These are phyloP conservation scores for Rhinocladiella mackenziei DNA, from an alignment of 2,329 filamentous ascomycete species.

Conservation along the genomic window DNA sequence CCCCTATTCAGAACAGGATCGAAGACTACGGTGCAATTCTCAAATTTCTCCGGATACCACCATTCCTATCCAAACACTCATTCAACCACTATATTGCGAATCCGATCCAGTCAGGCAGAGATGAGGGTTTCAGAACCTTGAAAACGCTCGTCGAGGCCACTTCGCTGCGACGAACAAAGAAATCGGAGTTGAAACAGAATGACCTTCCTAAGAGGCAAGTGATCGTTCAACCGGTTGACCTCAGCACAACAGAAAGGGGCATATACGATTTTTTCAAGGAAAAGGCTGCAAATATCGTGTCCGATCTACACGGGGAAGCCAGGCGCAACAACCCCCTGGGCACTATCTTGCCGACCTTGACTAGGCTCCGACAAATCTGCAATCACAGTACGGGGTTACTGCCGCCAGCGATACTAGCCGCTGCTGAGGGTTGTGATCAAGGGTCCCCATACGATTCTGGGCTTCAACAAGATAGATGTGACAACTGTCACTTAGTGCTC, in stretches of 20 bases:
- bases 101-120: conserved; percentile 36
- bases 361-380: too few species aligned
- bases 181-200: not conserved
- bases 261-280: conserved; percentile 48
- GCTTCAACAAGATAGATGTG: too few species aligned
- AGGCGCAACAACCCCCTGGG: too few species aligned
- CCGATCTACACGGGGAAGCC: too few species aligned
- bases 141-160: conserved; percentile 33
- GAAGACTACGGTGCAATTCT: conserved; percentile 52
- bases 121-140: conserved; percentile 19
- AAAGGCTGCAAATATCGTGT: conserved; percentile 40
- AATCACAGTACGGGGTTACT: too few species aligned
- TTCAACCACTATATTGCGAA: conserved; percentile 44
- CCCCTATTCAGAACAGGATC: conserved; percentile 52
- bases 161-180: conserved; percentile 29
- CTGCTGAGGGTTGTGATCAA: too few species aligned
- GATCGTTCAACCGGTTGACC: conserved; percentile 1
- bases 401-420: too few species aligned
- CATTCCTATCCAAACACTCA: conserved; percentile 39
- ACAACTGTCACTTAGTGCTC: too few species aligned
- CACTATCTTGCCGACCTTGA: too few species aligned
- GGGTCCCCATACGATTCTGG: too few species aligned
- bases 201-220: not conserved
- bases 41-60: conserved; percentile 45
- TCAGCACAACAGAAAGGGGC: not conserved